Conservation (phyloP, 164 flowering plant genomes). For the Umbilicus rupestris region DNA sequence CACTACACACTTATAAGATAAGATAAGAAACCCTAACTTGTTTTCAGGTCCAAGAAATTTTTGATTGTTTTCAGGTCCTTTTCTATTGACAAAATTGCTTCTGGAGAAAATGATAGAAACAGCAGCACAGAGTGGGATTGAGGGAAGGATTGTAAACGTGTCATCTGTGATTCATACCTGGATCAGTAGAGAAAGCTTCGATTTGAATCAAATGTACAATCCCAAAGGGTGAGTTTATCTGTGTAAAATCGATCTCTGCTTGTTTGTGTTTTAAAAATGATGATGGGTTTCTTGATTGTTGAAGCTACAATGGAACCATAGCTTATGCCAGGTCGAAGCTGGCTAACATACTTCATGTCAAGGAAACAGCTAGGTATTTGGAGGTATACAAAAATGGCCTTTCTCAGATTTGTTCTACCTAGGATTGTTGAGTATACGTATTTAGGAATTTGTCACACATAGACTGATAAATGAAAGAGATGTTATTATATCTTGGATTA, state of each 20-base stretch:
- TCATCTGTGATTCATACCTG: conserved; percentile 82
- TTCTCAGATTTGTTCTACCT: too few relatives aligned
- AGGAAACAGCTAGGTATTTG: conserved; percentile 66
- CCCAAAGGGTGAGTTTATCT: conserved; percentile 50
- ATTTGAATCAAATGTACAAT: conserved; percentile 45
- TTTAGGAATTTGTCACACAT: too few relatives aligned
- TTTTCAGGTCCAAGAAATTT: too few relatives aligned
- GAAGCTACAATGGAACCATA: conserved; percentile 75
- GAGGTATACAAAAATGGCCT: conserved; percentile 35
- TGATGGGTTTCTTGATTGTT: too few relatives aligned
- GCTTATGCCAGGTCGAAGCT: conserved; percentile 90
- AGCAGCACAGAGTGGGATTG: conserved; percentile 49
- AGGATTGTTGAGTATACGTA: too few relatives aligned
- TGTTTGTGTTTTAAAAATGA: neutral
- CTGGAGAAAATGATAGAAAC: conserved; percentile 81
- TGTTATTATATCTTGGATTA: too few relatives aligned
- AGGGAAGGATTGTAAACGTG: conserved; percentile 92
- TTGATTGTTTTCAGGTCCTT: conserved; percentile 74
- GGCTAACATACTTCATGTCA: conserved; percentile 79
- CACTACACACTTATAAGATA: too few relatives aligned
- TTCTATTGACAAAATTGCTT: conserved; percentile 60
- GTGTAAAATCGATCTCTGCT: neutral
- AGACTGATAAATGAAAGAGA: too few relatives aligned
- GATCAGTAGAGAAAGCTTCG: conserved; percentile 56
- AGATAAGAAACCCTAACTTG: too few relatives aligned